Percentiles rank a stretch among this genome's conserved stretches.
phyloP scores from a whole-genome alignment of 2,329 filamentous ascomycete species.

The Ophiocordyceps robertsii region DNA sequence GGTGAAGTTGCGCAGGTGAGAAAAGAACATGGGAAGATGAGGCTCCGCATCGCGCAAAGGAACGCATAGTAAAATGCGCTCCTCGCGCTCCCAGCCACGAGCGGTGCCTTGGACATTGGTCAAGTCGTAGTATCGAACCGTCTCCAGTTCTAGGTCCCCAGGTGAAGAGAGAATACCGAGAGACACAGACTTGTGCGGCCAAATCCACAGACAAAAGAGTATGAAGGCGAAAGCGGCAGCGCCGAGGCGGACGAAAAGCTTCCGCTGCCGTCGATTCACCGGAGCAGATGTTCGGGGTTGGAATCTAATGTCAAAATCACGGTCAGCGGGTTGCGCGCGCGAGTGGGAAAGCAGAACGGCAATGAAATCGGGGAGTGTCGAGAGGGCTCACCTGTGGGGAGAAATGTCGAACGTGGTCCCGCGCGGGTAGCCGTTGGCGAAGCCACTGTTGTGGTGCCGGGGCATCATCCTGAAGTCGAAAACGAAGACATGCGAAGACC shows the following conservation, averaged over 20 bases:
- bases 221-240: slow-evolving; percentile 44
- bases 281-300: slow-evolving; percentile 67
- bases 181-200: slow-evolving; percentile 52
- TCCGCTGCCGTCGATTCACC: slow-evolving; percentile 58
- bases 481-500: slow-evolving; percentile 14
- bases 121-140: slow-evolving; percentile 93
- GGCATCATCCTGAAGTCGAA: slow-evolving; percentile 59
- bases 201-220: slow-evolving; percentile 62
- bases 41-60: slow-evolving; percentile 84
- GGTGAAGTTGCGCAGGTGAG: slow-evolving; percentile 90
- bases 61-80: slow-evolving; percentile 88
- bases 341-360: not conserved
- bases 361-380: not conserved
- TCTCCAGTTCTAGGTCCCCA: slow-evolving; percentile 73
- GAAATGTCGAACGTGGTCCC: slow-evolving; percentile 74
- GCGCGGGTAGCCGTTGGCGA: slow-evolving; percentile 72
- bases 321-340: not conserved
- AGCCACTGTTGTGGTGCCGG: slow-evolving; percentile 62
- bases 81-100: slow-evolving; percentile 89
- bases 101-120: slow-evolving; percentile 83
- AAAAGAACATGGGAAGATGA: slow-evolving; percentile 96
- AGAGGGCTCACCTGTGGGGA: slow-evolving; percentile 60
- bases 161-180: slow-evolving; percentile 55
- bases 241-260: slow-evolving; percentile 56
- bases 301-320: slow-evolving; percentile 32